Percentiles rank a stretch among this genome's conserved stretches.
Evolutionary conservation across 495 filamentous ascomycete species (phyloP).

Genomic region (Aspergillus bridgeri): DNA sequence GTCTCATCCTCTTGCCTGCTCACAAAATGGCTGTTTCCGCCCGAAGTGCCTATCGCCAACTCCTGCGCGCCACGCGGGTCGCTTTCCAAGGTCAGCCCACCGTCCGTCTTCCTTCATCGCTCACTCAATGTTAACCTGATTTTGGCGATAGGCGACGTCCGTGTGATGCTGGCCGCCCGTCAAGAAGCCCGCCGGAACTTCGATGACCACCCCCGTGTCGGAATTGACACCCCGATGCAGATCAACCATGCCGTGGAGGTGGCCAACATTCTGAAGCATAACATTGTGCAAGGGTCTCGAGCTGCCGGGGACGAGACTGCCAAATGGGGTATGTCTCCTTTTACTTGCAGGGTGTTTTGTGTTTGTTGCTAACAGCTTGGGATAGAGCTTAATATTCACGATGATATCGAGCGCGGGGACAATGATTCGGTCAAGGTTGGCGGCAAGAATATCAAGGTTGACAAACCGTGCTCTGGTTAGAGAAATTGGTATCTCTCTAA

Average conservation of each 20-base stretch:
- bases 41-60: conserved; percentile 71
- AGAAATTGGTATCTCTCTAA: background rate
- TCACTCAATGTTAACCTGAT: conserved; percentile 1
- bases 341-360: conserved; percentile 2
- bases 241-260: conserved; percentile 81
- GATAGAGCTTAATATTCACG: conserved; percentile 79
- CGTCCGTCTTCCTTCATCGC: background rate
- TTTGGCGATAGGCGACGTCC: conserved; percentile 56
- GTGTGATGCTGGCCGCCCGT: conserved; percentile 65
- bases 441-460: conserved; percentile 41
- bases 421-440: conserved; percentile 78
- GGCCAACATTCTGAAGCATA: conserved; percentile 72
- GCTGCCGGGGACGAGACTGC: conserved; percentile 48
- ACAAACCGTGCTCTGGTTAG: conserved; percentile 44
- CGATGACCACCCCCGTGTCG: conserved; percentile 56
- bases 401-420: conserved; percentile 86
- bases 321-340: conserved; percentile 58
- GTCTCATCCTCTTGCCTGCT: too few relatives aligned
- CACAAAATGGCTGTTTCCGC: conserved; percentile 51
- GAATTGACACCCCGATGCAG: conserved; percentile 47
- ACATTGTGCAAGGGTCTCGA: conserved; percentile 80
- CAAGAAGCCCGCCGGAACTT: conserved; percentile 68
- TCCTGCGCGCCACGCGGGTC: conserved; percentile 76
- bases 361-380: conserved; percentile 8
- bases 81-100: conserved; percentile 71